These are phyloP conservation scores for Eucalyptus viminalis DNA, from an alignment of 345 rosid genomes.

Conservation along the genomic window DNA sequence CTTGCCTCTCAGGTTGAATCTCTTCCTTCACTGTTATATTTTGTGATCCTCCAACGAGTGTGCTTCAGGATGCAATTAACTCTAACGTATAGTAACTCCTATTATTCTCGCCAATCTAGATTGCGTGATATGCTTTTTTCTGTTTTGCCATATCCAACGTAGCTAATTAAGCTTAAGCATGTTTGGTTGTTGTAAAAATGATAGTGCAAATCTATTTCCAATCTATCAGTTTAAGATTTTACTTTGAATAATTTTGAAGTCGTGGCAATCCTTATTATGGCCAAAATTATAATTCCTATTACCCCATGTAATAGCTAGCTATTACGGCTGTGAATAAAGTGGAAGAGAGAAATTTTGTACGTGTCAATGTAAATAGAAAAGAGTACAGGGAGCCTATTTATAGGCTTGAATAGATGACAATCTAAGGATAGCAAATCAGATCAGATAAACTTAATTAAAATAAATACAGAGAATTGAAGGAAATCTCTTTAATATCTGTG, in stretches of 20 bases:
- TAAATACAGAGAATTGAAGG: not conserved
- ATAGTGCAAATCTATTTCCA: not conserved
- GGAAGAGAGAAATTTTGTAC: not conserved
- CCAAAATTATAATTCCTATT: not conserved
- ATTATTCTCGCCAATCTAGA: not conserved
- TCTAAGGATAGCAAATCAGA: not conserved
- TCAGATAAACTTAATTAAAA: not conserved
- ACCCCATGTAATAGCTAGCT: not conserved
- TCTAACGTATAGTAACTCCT: not conserved
- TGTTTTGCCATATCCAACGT: not conserved
- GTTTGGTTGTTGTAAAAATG: not conserved
- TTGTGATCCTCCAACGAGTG: not conserved
- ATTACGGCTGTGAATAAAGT: not conserved
- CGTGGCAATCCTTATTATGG: not conserved
- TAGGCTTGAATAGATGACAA: not conserved
- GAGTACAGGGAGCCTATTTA: not conserved
- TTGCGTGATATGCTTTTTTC: not conserved
- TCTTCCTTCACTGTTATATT: not conserved
- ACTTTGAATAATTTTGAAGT: not conserved
- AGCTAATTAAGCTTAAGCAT: not conserved
- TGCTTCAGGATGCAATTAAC: not conserved
- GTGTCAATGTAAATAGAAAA: not conserved
- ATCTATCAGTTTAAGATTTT: not conserved
- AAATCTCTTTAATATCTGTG: not conserved
- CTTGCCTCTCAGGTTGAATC: constrained; percentile 90